Conservation (phyloP, 2,329 filamentous ascomycete species). For the Cryphonectria parasitica region DNA sequence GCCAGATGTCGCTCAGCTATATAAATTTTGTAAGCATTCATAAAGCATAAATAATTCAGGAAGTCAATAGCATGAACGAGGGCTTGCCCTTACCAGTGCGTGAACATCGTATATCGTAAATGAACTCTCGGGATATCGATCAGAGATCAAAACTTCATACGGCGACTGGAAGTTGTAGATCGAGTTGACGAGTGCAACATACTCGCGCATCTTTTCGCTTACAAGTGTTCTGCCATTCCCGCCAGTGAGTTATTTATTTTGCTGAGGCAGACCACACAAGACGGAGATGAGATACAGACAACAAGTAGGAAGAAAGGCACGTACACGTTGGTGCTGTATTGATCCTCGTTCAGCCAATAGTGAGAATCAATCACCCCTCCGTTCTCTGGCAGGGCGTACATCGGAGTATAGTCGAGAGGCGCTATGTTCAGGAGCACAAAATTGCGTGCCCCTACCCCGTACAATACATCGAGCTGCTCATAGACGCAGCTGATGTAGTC, state of each 20-base stretch:
- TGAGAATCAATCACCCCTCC: slow-evolving; percentile 47
- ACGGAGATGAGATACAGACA: background rate
- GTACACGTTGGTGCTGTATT: slow-evolving; percentile 43
- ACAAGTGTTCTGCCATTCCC: slow-evolving; percentile 44
- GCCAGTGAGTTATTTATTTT: background rate
- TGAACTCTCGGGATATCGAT: slow-evolving; percentile 51
- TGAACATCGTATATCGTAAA: slow-evolving; percentile 61
- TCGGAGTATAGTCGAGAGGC: slow-evolving; percentile 56
- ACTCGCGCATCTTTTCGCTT: slow-evolving; percentile 54
- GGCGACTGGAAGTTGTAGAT: slow-evolving; percentile 56
- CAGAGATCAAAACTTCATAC: slow-evolving; percentile 45
- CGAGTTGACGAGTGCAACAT: slow-evolving; percentile 53
- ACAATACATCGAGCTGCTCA: slow-evolving; percentile 50
- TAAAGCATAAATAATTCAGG: no score
- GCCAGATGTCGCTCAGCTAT: slow-evolving; percentile 58
- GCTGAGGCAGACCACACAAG: background rate
- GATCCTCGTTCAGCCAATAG: slow-evolving; percentile 50
- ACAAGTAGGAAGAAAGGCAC: background rate
- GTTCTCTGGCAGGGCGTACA: slow-evolving; percentile 53
- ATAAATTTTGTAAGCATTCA: no score
- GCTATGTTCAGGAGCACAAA: slow-evolving; percentile 62
- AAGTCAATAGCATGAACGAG: no score
- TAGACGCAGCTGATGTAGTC: slow-evolving; percentile 62
- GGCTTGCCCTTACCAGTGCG: slow-evolving; percentile 44
- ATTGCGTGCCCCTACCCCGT: slow-evolving; percentile 56